phyloP scores from a whole-genome alignment of 495 filamentous ascomycete genomes.

The Aspergillus steynii region DNA sequence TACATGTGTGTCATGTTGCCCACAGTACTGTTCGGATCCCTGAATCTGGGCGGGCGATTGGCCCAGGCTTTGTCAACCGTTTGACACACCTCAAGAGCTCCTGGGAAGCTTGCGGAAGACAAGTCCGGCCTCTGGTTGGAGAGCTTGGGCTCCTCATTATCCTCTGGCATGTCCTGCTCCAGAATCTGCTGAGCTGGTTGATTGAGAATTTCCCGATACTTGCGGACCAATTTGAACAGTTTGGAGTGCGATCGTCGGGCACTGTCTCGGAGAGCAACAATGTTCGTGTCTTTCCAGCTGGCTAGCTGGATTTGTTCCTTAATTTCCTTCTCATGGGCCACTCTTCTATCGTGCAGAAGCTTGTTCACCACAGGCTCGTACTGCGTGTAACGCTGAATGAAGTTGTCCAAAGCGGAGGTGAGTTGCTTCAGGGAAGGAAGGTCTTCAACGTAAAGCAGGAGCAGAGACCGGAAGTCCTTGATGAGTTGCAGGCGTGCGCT shows the following conservation, averaged over 20 bases:
- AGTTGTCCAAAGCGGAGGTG: constrained; percentile 67
- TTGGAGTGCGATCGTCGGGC: constrained; percentile 87
- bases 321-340: constrained; percentile 77
- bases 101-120: constrained; percentile 30
- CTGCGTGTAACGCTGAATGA: constrained; percentile 68
- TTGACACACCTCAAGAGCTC: constrained; percentile 55
- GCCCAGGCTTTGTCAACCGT: constrained; percentile 54
- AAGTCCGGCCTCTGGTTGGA: constrained; percentile 22
- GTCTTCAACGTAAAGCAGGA: constrained; percentile 53
- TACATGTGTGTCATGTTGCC: constrained; percentile 61
- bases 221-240: constrained; percentile 85
- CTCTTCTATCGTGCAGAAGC: constrained; percentile 60
- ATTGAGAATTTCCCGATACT: constrained; percentile 76
- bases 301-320: constrained; percentile 83
- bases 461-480: constrained; percentile 59
- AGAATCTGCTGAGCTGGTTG: constrained; percentile 66
- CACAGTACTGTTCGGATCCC: constrained; percentile 64
- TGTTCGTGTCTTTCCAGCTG: constrained; percentile 97
- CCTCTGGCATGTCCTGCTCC: constrained; percentile 64
- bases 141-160: constrained; percentile 23
- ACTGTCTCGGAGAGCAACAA: constrained; percentile 82
- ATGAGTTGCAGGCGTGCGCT: constrained; percentile 69
- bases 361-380: constrained; percentile 66
- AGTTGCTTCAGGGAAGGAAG: constrained; percentile 52
- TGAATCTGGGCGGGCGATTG: constrained; percentile 65